phyloP scores from a whole-genome alignment of 139 green algal species.

The Ettlia oleoabundans region DNA sequence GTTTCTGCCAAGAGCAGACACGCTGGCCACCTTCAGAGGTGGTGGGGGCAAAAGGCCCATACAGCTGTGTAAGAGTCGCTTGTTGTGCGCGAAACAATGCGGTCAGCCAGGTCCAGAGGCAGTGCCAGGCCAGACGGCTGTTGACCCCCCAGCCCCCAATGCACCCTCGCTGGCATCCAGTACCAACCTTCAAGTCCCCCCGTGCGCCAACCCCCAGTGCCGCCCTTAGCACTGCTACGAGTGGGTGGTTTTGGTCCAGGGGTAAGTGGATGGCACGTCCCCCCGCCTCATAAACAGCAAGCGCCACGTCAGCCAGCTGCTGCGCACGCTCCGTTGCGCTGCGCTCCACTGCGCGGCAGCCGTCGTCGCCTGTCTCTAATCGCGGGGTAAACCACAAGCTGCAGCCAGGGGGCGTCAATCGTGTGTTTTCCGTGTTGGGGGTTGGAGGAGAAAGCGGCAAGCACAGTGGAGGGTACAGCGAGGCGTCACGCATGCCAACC shows the following conservation, averaged over 20 bases:
- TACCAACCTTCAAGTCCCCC: conserved; percentile 28
- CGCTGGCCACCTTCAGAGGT: no score
- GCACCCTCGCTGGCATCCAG: neutral
- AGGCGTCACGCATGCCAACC: no score
- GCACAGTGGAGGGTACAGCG: no score
- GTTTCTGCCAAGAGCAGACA: neutral
- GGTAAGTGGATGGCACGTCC: conserved; percentile 63
- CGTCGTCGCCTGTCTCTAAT: conserved; percentile 13
- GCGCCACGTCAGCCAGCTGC: conserved; percentile 58
- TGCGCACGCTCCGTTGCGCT: conserved; percentile 35
- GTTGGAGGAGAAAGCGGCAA: no score
- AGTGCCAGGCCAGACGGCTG: no score
- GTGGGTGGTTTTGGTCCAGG: conserved; percentile 53
- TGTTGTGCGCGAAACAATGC: no score
- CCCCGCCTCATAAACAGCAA: conserved; percentile 48
- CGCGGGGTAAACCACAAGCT: conserved; percentile 55
- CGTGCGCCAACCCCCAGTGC: conserved; percentile 20
- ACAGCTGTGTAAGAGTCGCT: no score
- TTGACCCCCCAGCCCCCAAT: no score
- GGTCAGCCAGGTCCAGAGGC: no score
- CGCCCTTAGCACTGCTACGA: conserved; percentile 58
- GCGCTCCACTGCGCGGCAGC: conserved; percentile 22
- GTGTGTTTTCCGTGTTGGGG: no score
- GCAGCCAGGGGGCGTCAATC: neutral
- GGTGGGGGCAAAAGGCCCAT: no score